Evolutionary conservation across 495 filamentous ascomycete genomes (phyloP).

Genomic region (Penicillium roqueforti): DNA sequence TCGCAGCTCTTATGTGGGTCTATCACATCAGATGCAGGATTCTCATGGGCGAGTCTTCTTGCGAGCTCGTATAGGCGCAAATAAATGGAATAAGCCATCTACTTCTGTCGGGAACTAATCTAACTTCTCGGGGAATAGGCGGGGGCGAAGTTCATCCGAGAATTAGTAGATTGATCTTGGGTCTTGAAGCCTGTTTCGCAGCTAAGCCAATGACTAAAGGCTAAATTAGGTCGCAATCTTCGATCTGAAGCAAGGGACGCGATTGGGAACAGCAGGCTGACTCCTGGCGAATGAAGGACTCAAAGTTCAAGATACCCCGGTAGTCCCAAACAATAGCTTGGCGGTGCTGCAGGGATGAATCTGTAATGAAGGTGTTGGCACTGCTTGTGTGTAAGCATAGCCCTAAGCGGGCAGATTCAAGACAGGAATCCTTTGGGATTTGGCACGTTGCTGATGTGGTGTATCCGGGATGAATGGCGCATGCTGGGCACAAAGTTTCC

Average conservation of each 20-base stretch:
- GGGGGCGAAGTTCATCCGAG: slow-evolving; percentile 6
- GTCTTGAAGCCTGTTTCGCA: slow-evolving; percentile 8
- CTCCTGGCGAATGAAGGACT: slow-evolving; percentile 1
- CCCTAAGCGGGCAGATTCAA: background rate
- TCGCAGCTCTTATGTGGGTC: background rate
- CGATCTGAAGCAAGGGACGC: background rate
- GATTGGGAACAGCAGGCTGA: background rate
- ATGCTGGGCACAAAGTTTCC: slow-evolving; percentile 2
- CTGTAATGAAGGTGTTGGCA: slow-evolving; percentile 4
- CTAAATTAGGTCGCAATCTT: background rate
- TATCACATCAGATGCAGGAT: background rate
- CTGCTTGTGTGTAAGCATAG: background rate
- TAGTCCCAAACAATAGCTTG: slow-evolving; percentile 8
- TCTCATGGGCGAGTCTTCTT: background rate
- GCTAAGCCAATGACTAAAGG: slow-evolving; percentile 8
- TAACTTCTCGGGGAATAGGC: background rate
- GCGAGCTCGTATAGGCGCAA: background rate
- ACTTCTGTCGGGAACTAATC: background rate
- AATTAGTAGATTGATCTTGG: slow-evolving; percentile 3
- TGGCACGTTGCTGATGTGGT: slow-evolving; percentile 3
- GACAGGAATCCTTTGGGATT: slow-evolving; percentile 4
- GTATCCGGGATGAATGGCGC: slow-evolving; percentile 10
- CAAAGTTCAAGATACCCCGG: background rate
- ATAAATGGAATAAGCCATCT: background rate
- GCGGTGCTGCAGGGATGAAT: background rate